Evolutionary conservation across 2,329 filamentous ascomycete species (phyloP), one percentile per base, ranked within the genome.

Genomic region (Fusarium avenaceum): DNA sequence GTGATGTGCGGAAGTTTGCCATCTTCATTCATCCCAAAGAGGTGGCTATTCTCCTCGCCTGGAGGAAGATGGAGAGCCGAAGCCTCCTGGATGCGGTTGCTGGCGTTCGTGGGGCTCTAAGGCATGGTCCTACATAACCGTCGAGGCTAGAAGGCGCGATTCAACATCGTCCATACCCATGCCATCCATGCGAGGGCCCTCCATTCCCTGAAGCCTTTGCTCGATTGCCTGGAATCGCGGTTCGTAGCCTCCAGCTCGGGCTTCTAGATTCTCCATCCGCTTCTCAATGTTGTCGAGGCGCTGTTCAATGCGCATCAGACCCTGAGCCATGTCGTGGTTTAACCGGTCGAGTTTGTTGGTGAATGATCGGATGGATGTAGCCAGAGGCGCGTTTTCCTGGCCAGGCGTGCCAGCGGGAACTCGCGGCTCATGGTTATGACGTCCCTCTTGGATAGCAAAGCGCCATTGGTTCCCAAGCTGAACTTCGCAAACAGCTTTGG

Each of bases 401-500:
- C 86, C 85, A 2, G 85, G 83, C 2, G 82, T 81, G 35, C 83
- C 84, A 19, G 85, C 83, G 10, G 85, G 81, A 49, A 87, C 78
- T 61, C 87, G 85, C 32, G 87, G 84, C 70, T 89, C 87, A 73
- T 89, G 87, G 75, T 89, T 89, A 74, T 89, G 87, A 15, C 86
- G 81, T n/a, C 82, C 76, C 57, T 88, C 85, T 63, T 89, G 87
- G 13, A 89, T 83, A 9, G 84, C 85, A 65, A 89, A 89, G n/a
- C 87, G 85, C 87, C 87, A 89, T 76, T 88, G 86, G 64, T 89
- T 87, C 42, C 84, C 84, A 13, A 89, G 80, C 74, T 88, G 86
- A 8, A 89, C 87, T 73, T 89, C 87, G 65, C 87, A 89, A 22
- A 89, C 87, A 24, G 87, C 87, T 78, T 89, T 89, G 56, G 87